Base-by-base conservation (phyloP, 1,284 basidiomycete species). In the Taiwanofungus camphoratus region DNA sequence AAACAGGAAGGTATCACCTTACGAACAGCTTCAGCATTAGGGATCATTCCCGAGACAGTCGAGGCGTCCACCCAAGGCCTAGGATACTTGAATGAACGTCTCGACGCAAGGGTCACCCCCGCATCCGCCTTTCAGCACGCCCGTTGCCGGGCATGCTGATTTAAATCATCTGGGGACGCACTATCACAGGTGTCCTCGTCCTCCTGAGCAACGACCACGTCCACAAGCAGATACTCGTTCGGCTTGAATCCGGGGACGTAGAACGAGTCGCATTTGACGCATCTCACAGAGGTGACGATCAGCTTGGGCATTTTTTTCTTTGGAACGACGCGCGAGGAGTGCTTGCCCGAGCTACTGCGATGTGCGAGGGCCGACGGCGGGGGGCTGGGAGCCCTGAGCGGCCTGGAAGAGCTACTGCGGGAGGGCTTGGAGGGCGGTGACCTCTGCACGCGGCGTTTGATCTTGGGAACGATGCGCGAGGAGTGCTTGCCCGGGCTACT, bases 81-180 rank as follows among this genome's bases (percentile, higher is more conserved):
- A 40, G 40, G 35, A 41, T n/a, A 41, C 40, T 41, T 18, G 31
- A 22, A 35, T 13, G 40, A 9, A 30, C 32, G 32, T 23, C 30
- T n/a, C 21, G 16, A 32, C 32, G 11, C 31, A 16, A 7, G 31
- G 16, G 35, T 36, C 19, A 7, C 35, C 19, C n/a, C n/a, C n/a
- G n/a, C n/a, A n/a, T n/a, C n/a, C n/a, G n/a, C n/a, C n/a, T n/a
- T n/a, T 36, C 7, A 15, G 15, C 19, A 21, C 31, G 9, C 7
- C 7, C 35, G 22, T 20, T 5, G 35, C 22, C 11, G 20, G 8
- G 7, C 6, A 21, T 7, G 19, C 31, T 7, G 11, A 7, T 16
- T 13, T 7, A 33, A 8, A 7, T 6, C 16, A 18, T 18, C 7
- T 2, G 16, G 35, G 20, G 40, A 39, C 15, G 21, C 23, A 22